Evolutionary conservation across 148 eudicot genomes (phyloP), one percentile per base, ranked within the genome.

Genomic region (Linanthus parryae): DNA sequence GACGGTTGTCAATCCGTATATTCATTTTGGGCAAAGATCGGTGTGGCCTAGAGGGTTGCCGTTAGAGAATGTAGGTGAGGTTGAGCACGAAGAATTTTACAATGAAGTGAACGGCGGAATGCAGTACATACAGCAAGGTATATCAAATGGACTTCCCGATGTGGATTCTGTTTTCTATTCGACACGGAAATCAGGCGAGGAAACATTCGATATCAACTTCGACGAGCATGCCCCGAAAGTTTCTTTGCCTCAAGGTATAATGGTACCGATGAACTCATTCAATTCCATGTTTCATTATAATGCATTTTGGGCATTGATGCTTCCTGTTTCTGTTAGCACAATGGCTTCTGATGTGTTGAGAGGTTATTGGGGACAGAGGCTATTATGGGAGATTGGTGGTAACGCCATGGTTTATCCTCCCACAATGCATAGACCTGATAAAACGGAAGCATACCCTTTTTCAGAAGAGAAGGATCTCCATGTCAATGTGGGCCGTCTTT

Each of bases 311-410:
- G 64, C 59, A 10, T 48, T 69, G 52, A 63, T 69, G 68, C 68
- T 69, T 40, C 73, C 73, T 2, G 68, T 63, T 31, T 52, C 58
- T 0, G 68, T 69, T 38, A 69, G 68, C 41, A 47, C 68, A 4
- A 69, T 69, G 73, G 73, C 73, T 52, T 62, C 73, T 53, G 73
- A 69, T 63, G 73, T 69, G 7, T n/a, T 69, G 12, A 63, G 73
- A 27, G 73, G 73, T 44, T 69, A 69, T 44, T 69, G 68, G 68
- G 73, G 59, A 12, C 73, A 69, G 26, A 69, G 64, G 59, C 39
- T 69, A 0, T 63, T 69, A 48, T 69, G 73, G 73, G 73, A 69
- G 44, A 57, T 69, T 18, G 68, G 68, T 21, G 73, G 73, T 7
- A 30, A 34, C 31, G 68, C 57, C 29, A 57, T 31, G 14, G 64